Conservation (phyloP, 768 basidiomycete species). For the Mycena belliarum region DNA sequence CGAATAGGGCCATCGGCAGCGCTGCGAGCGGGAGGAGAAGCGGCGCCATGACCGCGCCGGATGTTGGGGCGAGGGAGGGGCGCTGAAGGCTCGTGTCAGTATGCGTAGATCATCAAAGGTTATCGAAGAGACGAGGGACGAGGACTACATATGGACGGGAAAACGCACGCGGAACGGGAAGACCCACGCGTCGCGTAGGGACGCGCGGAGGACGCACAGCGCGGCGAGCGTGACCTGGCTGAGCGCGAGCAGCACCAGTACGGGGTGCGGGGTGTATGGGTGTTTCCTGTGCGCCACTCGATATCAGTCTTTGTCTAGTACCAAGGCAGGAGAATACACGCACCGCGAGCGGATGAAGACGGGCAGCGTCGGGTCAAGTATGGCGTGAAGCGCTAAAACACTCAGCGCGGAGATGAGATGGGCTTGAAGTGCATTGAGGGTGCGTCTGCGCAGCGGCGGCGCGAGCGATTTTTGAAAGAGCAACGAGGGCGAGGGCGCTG, state of each 20-base stretch:
- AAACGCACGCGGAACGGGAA: conserved; percentile 17
- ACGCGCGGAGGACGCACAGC: conserved; percentile 57
- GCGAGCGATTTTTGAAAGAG: conserved; percentile 18
- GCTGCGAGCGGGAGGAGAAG: conserved; percentile 39
- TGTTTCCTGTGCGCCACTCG: conserved; percentile 53
- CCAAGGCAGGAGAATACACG: conserved; percentile 14
- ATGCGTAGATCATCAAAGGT: too few species aligned
- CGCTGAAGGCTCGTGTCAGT: not conserved
- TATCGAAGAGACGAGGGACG: too few species aligned
- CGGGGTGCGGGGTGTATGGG: conserved; percentile 72
- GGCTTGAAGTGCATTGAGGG: not conserved
- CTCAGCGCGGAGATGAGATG: conserved; percentile 40
- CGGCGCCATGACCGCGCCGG: conserved; percentile 37
- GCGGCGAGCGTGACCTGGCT: conserved; percentile 51
- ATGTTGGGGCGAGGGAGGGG: not conserved
- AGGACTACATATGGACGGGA: too few species aligned
- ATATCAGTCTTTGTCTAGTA: not conserved
- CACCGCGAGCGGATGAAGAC: conserved; percentile 75
- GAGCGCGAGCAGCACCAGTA: conserved; percentile 57
- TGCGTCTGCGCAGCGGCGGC: conserved; percentile 8
- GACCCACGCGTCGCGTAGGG: conserved; percentile 51
- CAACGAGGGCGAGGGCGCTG: conserved; percentile 7
- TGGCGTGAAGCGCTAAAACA: conserved; percentile 45
- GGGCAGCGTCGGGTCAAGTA: conserved; percentile 45
- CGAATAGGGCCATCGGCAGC: conserved; percentile 32